These are phyloP conservation scores for Toxoplasma gondii DNA, from an alignment of 169 alveolate species.

Conservation along the genomic window DNA sequence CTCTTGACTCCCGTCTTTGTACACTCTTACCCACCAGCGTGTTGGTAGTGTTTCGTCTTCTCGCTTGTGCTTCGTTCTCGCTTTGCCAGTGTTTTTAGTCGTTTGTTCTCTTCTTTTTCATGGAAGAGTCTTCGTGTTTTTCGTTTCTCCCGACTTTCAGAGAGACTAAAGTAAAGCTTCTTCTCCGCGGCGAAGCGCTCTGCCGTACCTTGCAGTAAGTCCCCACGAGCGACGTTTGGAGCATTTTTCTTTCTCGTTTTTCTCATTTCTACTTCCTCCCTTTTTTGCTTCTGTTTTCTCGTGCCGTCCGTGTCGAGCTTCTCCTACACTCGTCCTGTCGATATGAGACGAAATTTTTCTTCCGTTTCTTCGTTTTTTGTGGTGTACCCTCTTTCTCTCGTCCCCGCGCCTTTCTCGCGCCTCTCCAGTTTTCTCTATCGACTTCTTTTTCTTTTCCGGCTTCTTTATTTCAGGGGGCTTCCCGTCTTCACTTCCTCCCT, in stretches of 20 bases:
- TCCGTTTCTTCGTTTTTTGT: not conserved
- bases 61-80: too few relatives aligned
- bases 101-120: not conserved
- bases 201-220: not conserved
- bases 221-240: not conserved
- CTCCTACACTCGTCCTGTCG: not conserved
- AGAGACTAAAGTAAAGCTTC: not conserved
- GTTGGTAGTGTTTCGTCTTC: too few relatives aligned
- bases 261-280: not conserved
- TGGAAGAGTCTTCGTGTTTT: not conserved
- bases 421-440: too few relatives aligned
- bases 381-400: not conserved
- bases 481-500: too few relatives aligned
- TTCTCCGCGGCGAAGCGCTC: constrained; percentile 1
- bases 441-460: too few relatives aligned
- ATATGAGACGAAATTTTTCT: not conserved
- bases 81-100: not conserved
- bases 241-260: not conserved
- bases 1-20: too few relatives aligned
- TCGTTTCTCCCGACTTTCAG: not conserved
- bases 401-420: not conserved
- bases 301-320: not conserved
- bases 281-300: not conserved
- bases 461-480: too few relatives aligned
- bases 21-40: too few relatives aligned